Conservation (phyloP, 2,329 filamentous ascomycete species). For the Coniochaeta prunicola region DNA sequence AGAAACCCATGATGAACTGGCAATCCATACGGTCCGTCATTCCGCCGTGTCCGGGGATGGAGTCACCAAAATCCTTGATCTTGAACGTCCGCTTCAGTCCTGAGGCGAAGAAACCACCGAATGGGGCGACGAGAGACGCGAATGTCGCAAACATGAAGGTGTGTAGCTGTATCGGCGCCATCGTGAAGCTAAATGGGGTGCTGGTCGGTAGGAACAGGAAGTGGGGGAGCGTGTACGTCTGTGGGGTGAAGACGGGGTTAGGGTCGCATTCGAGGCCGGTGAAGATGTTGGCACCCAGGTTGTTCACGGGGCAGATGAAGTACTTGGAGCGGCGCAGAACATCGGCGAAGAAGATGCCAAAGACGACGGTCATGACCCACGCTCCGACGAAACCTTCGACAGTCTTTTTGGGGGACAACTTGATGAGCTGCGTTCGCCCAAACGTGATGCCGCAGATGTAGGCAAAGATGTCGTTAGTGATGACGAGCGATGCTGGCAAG, state of each 20-base stretch:
- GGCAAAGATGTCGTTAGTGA: constrained; percentile 97
- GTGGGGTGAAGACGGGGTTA: constrained; percentile 84
- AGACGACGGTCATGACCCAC: constrained; percentile 90
- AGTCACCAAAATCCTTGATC: constrained; percentile 99
- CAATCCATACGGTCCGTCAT: constrained; percentile 99
- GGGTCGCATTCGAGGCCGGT: constrained; percentile 83
- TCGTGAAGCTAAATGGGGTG: constrained; percentile 56
- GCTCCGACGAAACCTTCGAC: constrained; percentile 96
- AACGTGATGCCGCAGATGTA: constrained; percentile 98
- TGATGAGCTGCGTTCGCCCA: constrained; percentile 92
- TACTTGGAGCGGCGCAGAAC: constrained; percentile 86
- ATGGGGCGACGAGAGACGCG: constrained; percentile 91
- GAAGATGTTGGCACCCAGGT: constrained; percentile 88
- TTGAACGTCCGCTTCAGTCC: constrained; percentile 98
- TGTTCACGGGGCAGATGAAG: constrained; percentile 96
- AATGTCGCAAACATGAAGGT: constrained; percentile 86
- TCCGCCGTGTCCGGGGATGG: constrained; percentile 92
- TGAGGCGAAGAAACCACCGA: constrained; percentile 96
- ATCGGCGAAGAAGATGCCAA: constrained; percentile 75
- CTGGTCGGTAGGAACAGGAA: constrained; percentile 63
- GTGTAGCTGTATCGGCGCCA: constrained; percentile 89
- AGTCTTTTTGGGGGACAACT: constrained; percentile 97
- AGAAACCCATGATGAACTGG: constrained; percentile 99
- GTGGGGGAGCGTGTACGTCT: constrained; percentile 64
- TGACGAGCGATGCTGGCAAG: constrained; percentile 86